Evolutionary conservation across 345 rosid genomes (phyloP), one percentile per base, ranked within the genome.

Genomic region (Linum tenue): DNA sequence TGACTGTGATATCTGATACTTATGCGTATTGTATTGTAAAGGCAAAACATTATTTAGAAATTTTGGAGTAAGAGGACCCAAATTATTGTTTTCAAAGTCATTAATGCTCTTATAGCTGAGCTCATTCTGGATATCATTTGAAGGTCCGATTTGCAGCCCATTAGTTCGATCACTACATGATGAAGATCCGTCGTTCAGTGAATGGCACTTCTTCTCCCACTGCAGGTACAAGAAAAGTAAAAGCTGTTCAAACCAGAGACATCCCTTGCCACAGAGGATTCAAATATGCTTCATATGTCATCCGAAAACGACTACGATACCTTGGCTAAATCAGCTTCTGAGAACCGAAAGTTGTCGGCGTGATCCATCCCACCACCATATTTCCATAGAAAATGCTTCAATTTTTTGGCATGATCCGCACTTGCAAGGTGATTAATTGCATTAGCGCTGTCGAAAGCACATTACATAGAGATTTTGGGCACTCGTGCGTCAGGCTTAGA

Each of bases 361-460:
- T 76, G 15, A 69, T 84, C 89, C 88, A 76, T 85, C 44, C 75
- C 80, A 5, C 84, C 85, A 12, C 88, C 95, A 67, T 85, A 51
- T 70, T 86, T 83, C 91, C 90, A 88, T 31, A 85, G 59, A 70
- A 90, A 94, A 61, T 84, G 91, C 88, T 94, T 90, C 76, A 81
- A 48, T 43, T 84, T 88, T 82, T 88, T 88, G 59, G 76, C 72
- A 79, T 94, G 99, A 59, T 80, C 82, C 42, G 17, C 79, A 72
- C 88, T 79, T 5, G 84, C 84, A 37, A 90, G 77, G 81, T 86
- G 97, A 61, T 67, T 79, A 61, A 86, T 88, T 50, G 88, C 96
- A 69, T 86, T 82, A 15, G 76, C 71, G 60, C 92, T 90, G 74
- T 17, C 43, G 16, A 22, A 36, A 65, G 56, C 15, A 17, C 59